These are phyloP conservation scores for Mucor irregularis DNA, from an alignment of 371 early-diverging fungal genomes.

Conservation along the genomic window DNA sequence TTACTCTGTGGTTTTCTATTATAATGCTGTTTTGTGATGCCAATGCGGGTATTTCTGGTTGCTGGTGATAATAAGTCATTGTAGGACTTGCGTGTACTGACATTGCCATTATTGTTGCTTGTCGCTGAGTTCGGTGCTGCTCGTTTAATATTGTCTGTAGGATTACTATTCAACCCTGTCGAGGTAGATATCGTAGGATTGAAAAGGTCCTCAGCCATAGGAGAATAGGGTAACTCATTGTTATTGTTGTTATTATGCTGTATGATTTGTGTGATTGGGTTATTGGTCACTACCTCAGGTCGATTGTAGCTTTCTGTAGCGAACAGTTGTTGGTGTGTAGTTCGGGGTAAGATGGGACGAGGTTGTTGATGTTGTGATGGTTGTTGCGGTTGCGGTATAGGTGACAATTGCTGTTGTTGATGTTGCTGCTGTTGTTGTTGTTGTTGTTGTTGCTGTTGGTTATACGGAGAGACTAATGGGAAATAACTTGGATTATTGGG, in stretches of 20 bases:
- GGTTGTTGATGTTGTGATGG: conserved; percentile 14
- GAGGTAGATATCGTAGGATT: not conserved
- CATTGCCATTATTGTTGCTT: conserved; percentile 1
- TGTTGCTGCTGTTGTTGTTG: not conserved
- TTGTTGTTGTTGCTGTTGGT: not conserved
- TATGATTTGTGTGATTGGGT: conserved; percentile 1
- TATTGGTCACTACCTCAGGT: not conserved
- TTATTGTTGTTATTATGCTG: not conserved
- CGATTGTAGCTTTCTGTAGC: not conserved
- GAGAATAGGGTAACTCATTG: conserved; percentile 5
- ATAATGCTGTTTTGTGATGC: conserved; percentile 30
- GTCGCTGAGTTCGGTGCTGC: not conserved
- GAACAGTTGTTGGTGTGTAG: conserved; percentile 10
- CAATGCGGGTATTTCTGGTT: conserved; percentile 18
- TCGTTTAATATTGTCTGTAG: not conserved
- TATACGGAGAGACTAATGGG: not conserved
- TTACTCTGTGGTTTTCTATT: conserved; percentile 26
- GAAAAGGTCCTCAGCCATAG: conserved; percentile 15
- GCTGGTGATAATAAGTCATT: conserved; percentile 25
- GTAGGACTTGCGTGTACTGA: conserved; percentile 11
- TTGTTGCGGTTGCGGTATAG: too few relatives aligned
- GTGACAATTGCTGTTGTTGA: conserved; percentile 7
- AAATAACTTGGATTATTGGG: conserved; percentile 10
- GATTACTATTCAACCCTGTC: not conserved
- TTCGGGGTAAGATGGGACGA: conserved; percentile 9